These are phyloP conservation scores for Quercus tomentella DNA, from an alignment of 331 rosid genomes.

Conservation along the genomic window DNA sequence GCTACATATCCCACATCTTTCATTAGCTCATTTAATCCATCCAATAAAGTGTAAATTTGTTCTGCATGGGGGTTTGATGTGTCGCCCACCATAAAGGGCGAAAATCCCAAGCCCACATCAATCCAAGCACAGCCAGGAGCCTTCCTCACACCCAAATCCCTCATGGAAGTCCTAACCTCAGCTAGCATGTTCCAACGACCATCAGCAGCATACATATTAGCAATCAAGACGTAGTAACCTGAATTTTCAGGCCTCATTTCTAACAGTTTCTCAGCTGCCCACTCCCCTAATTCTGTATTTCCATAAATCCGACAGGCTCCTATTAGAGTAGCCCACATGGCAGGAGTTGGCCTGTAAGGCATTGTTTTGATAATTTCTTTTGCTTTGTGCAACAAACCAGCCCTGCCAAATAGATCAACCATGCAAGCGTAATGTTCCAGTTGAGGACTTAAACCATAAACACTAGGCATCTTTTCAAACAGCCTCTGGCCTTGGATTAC, in stretches of 20 bases:
- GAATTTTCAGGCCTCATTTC: conserved; percentile 70
- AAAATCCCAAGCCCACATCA: conserved; percentile 55
- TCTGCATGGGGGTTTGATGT: conserved; percentile 43
- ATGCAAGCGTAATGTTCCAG: conserved; percentile 81
- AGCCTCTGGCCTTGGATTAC: conserved; percentile 47
- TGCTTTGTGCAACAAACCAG: conserved; percentile 70
- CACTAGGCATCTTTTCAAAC: conserved; percentile 53
- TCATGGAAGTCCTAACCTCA: conserved; percentile 71
- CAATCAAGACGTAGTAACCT: conserved; percentile 80
- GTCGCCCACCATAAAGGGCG: conserved; percentile 63
- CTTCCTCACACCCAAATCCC: conserved; percentile 75
- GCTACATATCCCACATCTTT: conserved; percentile 45
- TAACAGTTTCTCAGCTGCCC: conserved; percentile 82
- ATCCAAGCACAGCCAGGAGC: conserved; percentile 82
- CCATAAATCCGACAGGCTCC: conserved; percentile 81
- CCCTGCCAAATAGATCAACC: conserved; percentile 90
- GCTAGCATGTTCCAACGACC: conserved; percentile 74
- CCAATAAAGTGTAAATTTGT: conserved; percentile 51
- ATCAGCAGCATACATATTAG: conserved; percentile 87
- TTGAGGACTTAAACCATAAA: conserved; percentile 46
- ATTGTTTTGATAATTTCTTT: conserved; percentile 58
- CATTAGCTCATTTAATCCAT: conserved; percentile 60
- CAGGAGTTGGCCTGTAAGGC: conserved; percentile 79
- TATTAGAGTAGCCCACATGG: conserved; percentile 89
- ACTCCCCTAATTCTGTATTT: conserved; percentile 62